Conservation (phyloP, 768 basidiomycete species). For the Pleurotus citrinopileatus region DNA sequence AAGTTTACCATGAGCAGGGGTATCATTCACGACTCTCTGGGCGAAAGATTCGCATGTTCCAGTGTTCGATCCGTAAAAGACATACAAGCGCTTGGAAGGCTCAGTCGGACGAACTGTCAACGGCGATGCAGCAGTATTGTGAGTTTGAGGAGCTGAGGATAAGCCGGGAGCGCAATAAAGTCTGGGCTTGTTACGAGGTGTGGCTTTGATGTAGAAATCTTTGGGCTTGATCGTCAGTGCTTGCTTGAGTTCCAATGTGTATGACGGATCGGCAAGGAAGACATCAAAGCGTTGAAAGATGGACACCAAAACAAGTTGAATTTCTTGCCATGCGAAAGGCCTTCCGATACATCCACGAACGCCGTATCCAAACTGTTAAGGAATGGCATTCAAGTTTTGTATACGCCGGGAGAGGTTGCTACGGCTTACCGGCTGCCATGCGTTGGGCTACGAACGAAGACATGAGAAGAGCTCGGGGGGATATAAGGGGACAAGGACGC, state of each 20-base stretch:
- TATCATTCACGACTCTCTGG: constrained; percentile 38
- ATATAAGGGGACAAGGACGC: not conserved
- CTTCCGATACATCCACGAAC: constrained; percentile 31
- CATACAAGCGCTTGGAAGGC: constrained; percentile 25
- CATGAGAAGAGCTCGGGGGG: not conserved
- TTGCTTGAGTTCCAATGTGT: constrained; percentile 42
- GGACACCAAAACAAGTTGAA: constrained; percentile 35
- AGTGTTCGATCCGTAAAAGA: constrained; percentile 46
- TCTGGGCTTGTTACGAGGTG: constrained; percentile 24
- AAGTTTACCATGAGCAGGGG: constrained; percentile 29
- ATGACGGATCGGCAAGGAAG: constrained; percentile 37
- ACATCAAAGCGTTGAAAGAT: constrained; percentile 47
- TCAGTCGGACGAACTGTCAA: not conserved
- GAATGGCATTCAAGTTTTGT: too few species aligned
- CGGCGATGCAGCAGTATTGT: not conserved
- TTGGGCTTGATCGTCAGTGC: constrained; percentile 45
- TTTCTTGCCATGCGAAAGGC: constrained; percentile 48
- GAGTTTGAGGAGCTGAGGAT: constrained; percentile 13
- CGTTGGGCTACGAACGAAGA: constrained; percentile 28
- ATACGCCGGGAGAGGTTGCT: too few species aligned
- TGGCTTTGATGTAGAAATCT: constrained; percentile 37
- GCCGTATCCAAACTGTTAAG: constrained; percentile 17
- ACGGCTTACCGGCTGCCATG: constrained; percentile 42
- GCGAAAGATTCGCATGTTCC: constrained; percentile 49
- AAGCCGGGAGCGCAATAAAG: constrained; percentile 15